These are phyloP conservation scores for Lactuca sativa DNA, from an alignment of 129 eudicot species.

Conservation along the genomic window DNA sequence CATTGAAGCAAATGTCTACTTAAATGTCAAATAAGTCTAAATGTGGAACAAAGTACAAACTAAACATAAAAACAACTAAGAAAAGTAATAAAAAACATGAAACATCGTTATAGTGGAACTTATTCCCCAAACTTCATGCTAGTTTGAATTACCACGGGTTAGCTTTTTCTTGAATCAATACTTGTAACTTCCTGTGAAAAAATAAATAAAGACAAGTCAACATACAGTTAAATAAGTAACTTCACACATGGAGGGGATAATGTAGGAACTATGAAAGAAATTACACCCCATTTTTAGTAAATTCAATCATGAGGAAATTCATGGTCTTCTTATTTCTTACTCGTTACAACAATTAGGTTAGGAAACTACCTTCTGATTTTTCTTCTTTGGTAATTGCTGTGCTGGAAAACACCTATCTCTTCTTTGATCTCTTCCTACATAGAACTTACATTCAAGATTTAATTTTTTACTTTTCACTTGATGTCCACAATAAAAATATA, in stretches of 20 bases:
- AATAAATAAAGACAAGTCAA: too few relatives aligned
- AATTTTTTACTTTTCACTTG: neutral
- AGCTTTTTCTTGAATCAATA: too few relatives aligned
- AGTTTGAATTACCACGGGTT: too few relatives aligned
- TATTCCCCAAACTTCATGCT: too few relatives aligned
- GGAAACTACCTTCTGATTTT: slow-evolving; percentile 52
- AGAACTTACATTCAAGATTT: slow-evolving; percentile 13
- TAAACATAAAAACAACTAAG: too few relatives aligned
- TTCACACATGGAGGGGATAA: slow-evolving; percentile 65
- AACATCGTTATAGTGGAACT: too few relatives aligned
- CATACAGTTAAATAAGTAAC: neutral
- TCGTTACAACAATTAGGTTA: slow-evolving; percentile 39
- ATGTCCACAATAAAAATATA: slow-evolving; percentile 2
- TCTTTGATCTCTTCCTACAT: slow-evolving; percentile 49
- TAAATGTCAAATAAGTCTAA: too few relatives aligned
- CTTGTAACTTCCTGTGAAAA: too few relatives aligned
- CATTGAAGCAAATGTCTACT: too few relatives aligned
- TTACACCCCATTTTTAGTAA: slow-evolving; percentile 55
- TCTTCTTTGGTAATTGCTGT: slow-evolving; percentile 56
- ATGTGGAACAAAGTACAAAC: too few relatives aligned
- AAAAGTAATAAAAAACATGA: too few relatives aligned
- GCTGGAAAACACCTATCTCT: slow-evolving; percentile 71
- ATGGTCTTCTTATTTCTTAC: slow-evolving; percentile 53
- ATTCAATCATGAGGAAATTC: slow-evolving; percentile 66
- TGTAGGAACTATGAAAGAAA: slow-evolving; percentile 65